Percentiles rank a stretch among this genome's conserved stretches.
Conservation (phyloP, 352 stramenopile genomes). For the Globisporangium orthogonon region DNA sequence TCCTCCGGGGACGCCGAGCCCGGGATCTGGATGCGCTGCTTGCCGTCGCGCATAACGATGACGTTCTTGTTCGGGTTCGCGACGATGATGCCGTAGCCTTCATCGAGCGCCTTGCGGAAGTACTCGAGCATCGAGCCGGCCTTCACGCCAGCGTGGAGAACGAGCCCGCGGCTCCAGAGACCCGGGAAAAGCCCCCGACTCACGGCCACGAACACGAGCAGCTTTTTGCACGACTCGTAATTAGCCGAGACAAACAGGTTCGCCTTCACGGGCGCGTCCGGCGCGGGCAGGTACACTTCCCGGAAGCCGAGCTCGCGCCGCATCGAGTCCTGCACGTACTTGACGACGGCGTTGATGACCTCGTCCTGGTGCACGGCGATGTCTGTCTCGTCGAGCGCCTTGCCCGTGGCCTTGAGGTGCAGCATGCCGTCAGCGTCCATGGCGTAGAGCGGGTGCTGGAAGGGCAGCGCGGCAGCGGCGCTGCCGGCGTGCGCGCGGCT, state of each 20-base stretch:
- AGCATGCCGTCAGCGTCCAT: slow-evolving; percentile 86
- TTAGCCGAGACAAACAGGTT: slow-evolving; percentile 83
- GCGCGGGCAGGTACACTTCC: slow-evolving; percentile 66
- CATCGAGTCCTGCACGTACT: slow-evolving; percentile 87
- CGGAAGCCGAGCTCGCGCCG: slow-evolving; percentile 65
- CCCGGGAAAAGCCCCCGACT: slow-evolving; percentile 76
- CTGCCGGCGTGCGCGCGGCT: slow-evolving; percentile 1
- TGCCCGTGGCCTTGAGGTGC: slow-evolving; percentile 78
- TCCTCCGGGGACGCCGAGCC: slow-evolving; percentile 79
- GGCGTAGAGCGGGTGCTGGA: slow-evolving; percentile 73
- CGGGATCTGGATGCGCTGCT: slow-evolving; percentile 78
- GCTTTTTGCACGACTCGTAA: slow-evolving; percentile 73
- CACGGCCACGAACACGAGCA: slow-evolving; percentile 83
- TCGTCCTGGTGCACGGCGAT: slow-evolving; percentile 86
- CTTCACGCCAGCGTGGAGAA: slow-evolving; percentile 83
- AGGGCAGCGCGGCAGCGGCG: slow-evolving; percentile 33
- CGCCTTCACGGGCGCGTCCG: slow-evolving; percentile 66
- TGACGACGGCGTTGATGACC: slow-evolving; percentile 82
- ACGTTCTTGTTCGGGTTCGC: slow-evolving; percentile 90
- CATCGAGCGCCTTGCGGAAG: slow-evolving; percentile 81
- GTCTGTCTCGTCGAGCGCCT: slow-evolving; percentile 74
- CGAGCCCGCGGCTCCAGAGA: slow-evolving; percentile 78
- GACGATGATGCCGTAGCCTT: slow-evolving; percentile 84
- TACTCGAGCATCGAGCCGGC: slow-evolving; percentile 87
- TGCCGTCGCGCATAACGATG: slow-evolving; percentile 73